Evolutionary conservation across 2,329 filamentous ascomycete genomes (phyloP), one percentile per base, ranked within the genome.

Genomic region (Aspergillus uvarum): DNA sequence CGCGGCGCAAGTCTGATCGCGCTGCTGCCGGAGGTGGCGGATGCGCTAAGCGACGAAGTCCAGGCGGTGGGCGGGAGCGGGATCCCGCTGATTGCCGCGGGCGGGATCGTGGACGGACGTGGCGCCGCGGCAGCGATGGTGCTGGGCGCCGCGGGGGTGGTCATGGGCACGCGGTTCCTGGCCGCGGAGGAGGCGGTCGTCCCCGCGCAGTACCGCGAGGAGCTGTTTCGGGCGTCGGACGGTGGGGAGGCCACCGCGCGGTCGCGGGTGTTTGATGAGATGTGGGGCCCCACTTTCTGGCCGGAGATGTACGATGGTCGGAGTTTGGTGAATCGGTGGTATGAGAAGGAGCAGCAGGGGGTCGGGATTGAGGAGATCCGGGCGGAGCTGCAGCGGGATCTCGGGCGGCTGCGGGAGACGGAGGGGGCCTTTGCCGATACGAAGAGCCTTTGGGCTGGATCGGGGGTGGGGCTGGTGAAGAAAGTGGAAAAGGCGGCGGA

Each of bases 141-240:
- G 1, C 74, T 84, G 0, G 83, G 83, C 0, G 82, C 83, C 1
- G 70, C 76, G 0, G 87, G 83, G 0, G 78, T 82, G 0, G 83
- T 80, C 0, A 79, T 89, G 75, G 87, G 87, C 0, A 89, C 87
- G 0, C 78, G 84, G 10, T 85, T 86, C 54, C 79, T 89, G 0
- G 84, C 84, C 1, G 66, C 74, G 0, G 68, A 69, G 0, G 82
- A 85, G 65, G 78, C 81, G 1, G 72, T 73, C 16, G 76, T 85
- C 19, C 68, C 79, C 3, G 72, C 72, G 42, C 81, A 81, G 0
- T 85, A 85, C 63, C 74, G 74, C 58, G 60, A 77, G 16, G 81
- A 80, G 44, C 73, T 85, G 0, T 50, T 85, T 1, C 65, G 73
- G 6, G 79, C 80, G 2, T 72, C 60, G 1, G 82, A 85, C 67